Percentiles rank a stretch among this genome's conserved stretches.
These are phyloP conservation scores for Hygrophorus pudorinus DNA, from an alignment of 768 basidiomycete species.

Conservation along the genomic window DNA sequence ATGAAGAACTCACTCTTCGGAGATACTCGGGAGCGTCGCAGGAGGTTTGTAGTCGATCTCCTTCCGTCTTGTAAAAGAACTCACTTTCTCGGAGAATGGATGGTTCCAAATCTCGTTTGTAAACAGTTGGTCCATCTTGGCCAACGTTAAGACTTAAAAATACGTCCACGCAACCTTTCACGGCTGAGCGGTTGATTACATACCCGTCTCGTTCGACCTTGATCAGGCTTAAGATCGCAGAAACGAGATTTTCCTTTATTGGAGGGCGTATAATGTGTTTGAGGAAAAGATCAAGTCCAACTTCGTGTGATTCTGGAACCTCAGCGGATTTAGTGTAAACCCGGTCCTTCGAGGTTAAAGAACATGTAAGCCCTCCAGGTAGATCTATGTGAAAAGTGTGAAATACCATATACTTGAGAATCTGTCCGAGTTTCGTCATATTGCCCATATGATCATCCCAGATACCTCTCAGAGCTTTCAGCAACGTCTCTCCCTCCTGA, in stretches of 20 bases:
- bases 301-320: conserved; percentile 73
- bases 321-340: conserved; percentile 68
- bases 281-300: conserved; percentile 77
- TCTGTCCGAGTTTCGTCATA: conserved; percentile 80
- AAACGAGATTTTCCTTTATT: conserved; percentile 74
- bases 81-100: conserved; percentile 68
- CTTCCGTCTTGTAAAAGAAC: conserved; percentile 72
- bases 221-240: conserved; percentile 79
- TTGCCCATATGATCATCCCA: conserved; percentile 93
- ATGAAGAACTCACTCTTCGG: conserved; percentile 44
- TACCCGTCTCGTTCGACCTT: conserved; percentile 88
- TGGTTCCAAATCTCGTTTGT: conserved; percentile 79
- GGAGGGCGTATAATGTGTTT: conserved; percentile 69
- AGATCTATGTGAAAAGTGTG: conserved; percentile 1
- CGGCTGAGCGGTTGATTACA: conserved; percentile 81
- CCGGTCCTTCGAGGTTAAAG: conserved; percentile 58
- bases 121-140: conserved; percentile 48
- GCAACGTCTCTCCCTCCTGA: conserved; percentile 74
- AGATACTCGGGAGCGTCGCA: conserved; percentile 82
- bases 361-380: not conserved
- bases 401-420: conserved; percentile 92
- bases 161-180: conserved; percentile 84
- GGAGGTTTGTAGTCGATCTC: conserved; percentile 52
- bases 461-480: conserved; percentile 73
- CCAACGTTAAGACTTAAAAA: conserved; percentile 57